phyloP scores from a whole-genome alignment of 495 filamentous ascomycete genomes.

The Achaetomiella virescens region DNA sequence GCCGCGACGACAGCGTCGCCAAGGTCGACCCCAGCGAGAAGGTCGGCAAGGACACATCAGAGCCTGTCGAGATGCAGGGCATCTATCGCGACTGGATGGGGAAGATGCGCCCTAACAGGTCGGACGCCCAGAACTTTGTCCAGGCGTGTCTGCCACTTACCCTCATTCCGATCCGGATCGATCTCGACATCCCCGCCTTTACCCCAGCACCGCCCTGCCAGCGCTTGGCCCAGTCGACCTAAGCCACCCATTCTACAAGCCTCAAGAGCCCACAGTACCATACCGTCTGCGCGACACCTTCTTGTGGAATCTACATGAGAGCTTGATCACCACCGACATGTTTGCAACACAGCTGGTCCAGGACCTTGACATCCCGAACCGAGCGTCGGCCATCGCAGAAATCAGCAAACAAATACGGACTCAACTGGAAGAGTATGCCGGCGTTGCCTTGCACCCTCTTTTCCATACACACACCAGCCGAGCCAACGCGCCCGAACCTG shows the following conservation, averaged over 20 bases:
- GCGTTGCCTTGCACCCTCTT: constrained; percentile 85
- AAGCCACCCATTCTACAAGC: constrained; percentile 65
- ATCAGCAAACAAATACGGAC: constrained; percentile 92
- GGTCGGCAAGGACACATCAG: constrained; percentile 74
- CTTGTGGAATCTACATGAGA: constrained; percentile 96
- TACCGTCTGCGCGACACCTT: constrained; percentile 90
- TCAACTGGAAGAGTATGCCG: constrained; percentile 93
- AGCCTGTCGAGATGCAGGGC: constrained; percentile 78
- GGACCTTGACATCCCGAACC: constrained; percentile 85
- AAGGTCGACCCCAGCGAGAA: constrained; percentile 60
- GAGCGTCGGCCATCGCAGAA: constrained; percentile 56
- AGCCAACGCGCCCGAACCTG: constrained; percentile 33
- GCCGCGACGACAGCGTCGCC: constrained; percentile 63
- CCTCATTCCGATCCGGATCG: constrained; percentile 92
- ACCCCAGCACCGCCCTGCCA: constrained; percentile 66
- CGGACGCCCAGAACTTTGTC: constrained; percentile 71
- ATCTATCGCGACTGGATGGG: constrained; percentile 95
- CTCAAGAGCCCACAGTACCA: constrained; percentile 68
- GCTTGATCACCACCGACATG: constrained; percentile 86
- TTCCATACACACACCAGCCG: constrained; percentile 59
- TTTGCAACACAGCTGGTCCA: constrained; percentile 88
- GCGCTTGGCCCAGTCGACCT: constrained; percentile 50
- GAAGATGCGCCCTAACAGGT: constrained; percentile 50
- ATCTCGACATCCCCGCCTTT: constrained; percentile 81
- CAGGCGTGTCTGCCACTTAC: constrained; percentile 82